Evolutionary conservation across 176 grass and related monocot species (phyloP).

Genomic region (Oryza officinalis): DNA sequence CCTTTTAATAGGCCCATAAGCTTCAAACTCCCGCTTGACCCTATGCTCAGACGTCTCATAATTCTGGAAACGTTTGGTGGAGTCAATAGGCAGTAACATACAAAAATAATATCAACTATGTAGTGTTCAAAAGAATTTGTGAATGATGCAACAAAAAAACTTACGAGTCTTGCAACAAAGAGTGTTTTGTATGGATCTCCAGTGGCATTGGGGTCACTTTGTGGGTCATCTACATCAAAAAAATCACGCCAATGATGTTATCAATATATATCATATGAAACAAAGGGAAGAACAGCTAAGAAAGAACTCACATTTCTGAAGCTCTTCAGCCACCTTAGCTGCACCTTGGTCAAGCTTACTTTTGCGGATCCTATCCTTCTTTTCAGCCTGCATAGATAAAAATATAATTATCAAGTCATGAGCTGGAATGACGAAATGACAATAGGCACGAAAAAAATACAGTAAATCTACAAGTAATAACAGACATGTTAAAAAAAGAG

Average conservation of each 20-base stretch:
- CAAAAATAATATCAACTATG: conserved; percentile 12
- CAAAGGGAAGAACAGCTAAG: not conserved
- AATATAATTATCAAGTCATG: conserved; percentile 11
- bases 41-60: conserved; percentile 73
- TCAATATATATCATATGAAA: conserved; percentile 14
- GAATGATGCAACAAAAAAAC: conserved; percentile 22
- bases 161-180: conserved; percentile 80
- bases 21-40: conserved; percentile 90
- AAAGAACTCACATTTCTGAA: conserved; percentile 64
- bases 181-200: conserved; percentile 91
- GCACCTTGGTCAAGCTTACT: conserved; percentile 76
- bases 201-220: conserved; percentile 75
- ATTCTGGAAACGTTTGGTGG: conserved; percentile 47
- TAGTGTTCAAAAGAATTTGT: not conserved
- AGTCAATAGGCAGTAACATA: conserved; percentile 18
- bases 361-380: conserved; percentile 68
- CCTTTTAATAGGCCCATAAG: conserved; percentile 94
- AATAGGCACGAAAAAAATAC: not conserved
- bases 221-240: conserved; percentile 70
- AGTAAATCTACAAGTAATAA: not conserved
- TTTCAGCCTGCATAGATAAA: conserved; percentile 57
- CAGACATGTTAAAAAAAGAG: not conserved
- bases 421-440: not conserved
- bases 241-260: conserved; percentile 15
- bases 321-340: conserved; percentile 68